Conservation (phyloP, 1,284 basidiomycete species). For the Hypsizygus ulmarius region DNA sequence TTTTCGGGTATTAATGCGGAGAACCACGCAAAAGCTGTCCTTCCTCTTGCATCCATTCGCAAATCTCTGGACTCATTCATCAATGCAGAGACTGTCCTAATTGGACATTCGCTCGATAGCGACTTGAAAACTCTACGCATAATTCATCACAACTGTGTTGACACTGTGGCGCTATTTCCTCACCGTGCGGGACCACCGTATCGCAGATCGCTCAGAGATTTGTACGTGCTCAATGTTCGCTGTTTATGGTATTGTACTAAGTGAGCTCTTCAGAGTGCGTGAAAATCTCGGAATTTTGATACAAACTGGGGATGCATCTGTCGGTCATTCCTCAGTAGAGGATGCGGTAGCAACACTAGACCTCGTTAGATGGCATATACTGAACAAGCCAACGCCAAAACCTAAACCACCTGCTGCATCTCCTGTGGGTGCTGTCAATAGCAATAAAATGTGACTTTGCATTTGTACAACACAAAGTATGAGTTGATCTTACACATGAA, state of each 20-base stretch:
- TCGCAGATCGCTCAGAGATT: slow-evolving; percentile 71
- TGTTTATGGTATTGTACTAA: neutral
- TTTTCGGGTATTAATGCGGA: slow-evolving; percentile 83
- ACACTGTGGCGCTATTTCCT: slow-evolving; percentile 83
- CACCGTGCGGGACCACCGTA: slow-evolving; percentile 79
- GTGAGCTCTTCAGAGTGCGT: slow-evolving; percentile 51
- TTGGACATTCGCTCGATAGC: slow-evolving; percentile 87
- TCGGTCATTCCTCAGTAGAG: slow-evolving; percentile 83
- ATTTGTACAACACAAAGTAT: neutral
- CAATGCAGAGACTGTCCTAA: slow-evolving; percentile 74
- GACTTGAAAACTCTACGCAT: slow-evolving; percentile 86
- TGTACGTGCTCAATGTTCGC: slow-evolving; percentile 48
- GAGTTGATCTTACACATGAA: neutral
- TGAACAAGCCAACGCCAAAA: slow-evolving; percentile 49
- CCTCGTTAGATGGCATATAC: slow-evolving; percentile 72
- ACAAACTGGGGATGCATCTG: slow-evolving; percentile 67
- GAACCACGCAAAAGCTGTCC: slow-evolving; percentile 55
- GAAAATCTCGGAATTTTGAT: slow-evolving; percentile 77
- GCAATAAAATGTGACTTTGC: neutral
- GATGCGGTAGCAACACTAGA: slow-evolving; percentile 85
- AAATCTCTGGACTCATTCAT: slow-evolving; percentile 68
- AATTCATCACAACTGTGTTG: slow-evolving; percentile 77
- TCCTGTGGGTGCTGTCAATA: neutral
- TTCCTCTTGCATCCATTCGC: slow-evolving; percentile 67
- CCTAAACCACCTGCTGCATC: slow-evolving; percentile 7